Evolutionary conservation across 208 protist species (phyloP), one percentile per base, ranked within the genome.

Genomic region (Vickermania ingenoplastis): DNA sequence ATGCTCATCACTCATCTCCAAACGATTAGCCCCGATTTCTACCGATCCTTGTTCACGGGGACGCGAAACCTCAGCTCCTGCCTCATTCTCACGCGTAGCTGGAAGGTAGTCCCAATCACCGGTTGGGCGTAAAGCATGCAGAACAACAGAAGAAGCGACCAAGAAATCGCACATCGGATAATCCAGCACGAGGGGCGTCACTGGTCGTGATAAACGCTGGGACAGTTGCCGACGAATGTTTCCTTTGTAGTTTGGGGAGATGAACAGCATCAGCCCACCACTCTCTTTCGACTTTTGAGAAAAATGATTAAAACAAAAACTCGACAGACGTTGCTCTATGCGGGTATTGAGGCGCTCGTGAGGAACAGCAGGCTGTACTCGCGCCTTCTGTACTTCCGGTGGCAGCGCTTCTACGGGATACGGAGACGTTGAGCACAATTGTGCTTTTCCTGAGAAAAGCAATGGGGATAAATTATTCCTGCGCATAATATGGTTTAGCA

Each of bases 31-130:
- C 11, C 85, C 81, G 57, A 92, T 87, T 59, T 89, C 79, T 3
- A 89, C 86, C 0, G 65, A 76, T 14, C 71, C 77, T n/a, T n/a
- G n/a, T 0, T 53, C 49, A 57, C 63, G 61, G 13, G 68, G 71
- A 60, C 94, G 89, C 56, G 88, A 56, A 22, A 70, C 60, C 25
- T 78, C 3, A 1, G 68, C 65, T 11, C 81, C 75, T 2, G 55
- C 13, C 21, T 72, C 72, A 21, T 57, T 11, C 31, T 65, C 61
- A 27, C 79, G 59, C 1, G 54, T 28, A 2, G 69, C 36, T 0
- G 89, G 89, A 27, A 95, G 63, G 65, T 95, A 95, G 59, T 95
- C 85, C 86, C 85, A 95, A 55, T 91, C 68, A 28, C 85, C 85
- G 51, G 67, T 52, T 0, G 84, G 85, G 0, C 89, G 82, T 23